Conservation (phyloP, 1,284 basidiomycete genomes). For the Rhizopogon parksii region DNA sequence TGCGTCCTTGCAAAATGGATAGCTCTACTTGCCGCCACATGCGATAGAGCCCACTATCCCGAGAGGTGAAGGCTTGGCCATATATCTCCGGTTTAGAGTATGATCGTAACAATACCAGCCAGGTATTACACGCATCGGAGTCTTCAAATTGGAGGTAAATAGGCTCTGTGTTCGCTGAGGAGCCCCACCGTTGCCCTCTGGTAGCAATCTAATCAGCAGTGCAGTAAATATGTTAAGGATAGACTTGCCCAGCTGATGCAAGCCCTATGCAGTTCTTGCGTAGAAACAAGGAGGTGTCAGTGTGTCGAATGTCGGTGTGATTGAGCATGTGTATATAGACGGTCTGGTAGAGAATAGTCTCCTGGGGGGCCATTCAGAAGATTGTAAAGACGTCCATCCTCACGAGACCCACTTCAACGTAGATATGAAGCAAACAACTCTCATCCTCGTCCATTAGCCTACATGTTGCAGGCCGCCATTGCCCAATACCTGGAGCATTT, state of each 20-base stretch:
- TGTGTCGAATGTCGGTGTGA: constrained; percentile 66
- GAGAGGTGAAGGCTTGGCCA: constrained; percentile 48
- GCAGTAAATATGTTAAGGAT: constrained; percentile 4
- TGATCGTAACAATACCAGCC: constrained; percentile 69
- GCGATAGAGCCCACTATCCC: constrained; percentile 69
- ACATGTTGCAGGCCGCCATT: constrained; percentile 68
- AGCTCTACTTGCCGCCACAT: constrained; percentile 80
- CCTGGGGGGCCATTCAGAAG: constrained; percentile 35
- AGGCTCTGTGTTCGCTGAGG: constrained; percentile 50
- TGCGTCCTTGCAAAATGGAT: constrained; percentile 61
- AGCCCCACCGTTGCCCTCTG: constrained; percentile 56
- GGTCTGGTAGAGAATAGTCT: constrained; percentile 63
- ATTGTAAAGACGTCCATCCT: background rate
- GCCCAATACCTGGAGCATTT: constrained; percentile 42
- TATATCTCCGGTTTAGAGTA: constrained; percentile 74
- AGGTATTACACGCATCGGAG: constrained; percentile 54
- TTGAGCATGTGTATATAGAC: constrained; percentile 63
- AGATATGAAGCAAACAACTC: constrained; percentile 60
- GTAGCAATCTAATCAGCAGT: constrained; percentile 9
- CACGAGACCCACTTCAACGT: constrained; percentile 52
- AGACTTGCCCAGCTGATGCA: constrained; percentile 49
- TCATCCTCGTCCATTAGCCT: constrained; percentile 62
- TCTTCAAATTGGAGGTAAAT: constrained; percentile 63
- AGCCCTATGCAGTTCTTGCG: constrained; percentile 66
- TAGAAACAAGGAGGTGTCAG: constrained; percentile 65